Evolutionary conservation across 768 basidiomycete species (phyloP).

Genomic region (Lentinula boryana): DNA sequence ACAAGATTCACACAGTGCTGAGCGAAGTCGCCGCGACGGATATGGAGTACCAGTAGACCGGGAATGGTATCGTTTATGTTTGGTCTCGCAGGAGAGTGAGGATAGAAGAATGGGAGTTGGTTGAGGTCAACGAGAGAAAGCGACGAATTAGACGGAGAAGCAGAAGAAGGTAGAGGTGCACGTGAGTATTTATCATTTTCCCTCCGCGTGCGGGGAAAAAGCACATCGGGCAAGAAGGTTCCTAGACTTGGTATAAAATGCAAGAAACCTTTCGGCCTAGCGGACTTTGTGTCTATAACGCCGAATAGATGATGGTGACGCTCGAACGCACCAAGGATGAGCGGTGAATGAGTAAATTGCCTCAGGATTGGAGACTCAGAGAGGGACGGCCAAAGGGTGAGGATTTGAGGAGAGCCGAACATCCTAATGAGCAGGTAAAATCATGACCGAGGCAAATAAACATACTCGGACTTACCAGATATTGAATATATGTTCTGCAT

Average conservation of each 20-base stretch:
- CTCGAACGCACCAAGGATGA: conserved; percentile 44
- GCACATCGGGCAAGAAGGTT: neutral
- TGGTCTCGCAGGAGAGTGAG: conserved; percentile 18
- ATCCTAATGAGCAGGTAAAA: neutral
- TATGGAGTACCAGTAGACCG: conserved; percentile 50
- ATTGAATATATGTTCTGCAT: conserved; percentile 38
- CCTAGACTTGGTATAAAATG: neutral
- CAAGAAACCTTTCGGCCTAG: neutral
- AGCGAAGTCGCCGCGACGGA: conserved; percentile 52
- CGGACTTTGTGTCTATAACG: neutral
- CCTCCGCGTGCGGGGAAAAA: neutral
- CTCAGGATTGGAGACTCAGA: conserved; percentile 43
- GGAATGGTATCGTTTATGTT: conserved; percentile 9
- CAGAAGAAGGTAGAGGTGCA: neutral
- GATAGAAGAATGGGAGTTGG: neutral
- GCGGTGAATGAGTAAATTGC: conserved; percentile 56
- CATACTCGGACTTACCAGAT: conserved; percentile 37
- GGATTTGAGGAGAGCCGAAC: conserved; percentile 20
- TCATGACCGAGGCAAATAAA: neutral
- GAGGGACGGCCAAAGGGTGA: conserved; percentile 38
- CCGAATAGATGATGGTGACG: conserved; percentile 39
- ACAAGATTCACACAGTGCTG: conserved; percentile 40
- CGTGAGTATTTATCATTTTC: neutral
- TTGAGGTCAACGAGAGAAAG: conserved; percentile 7
- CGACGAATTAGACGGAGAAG: conserved; percentile 12